These are phyloP conservation scores for Umbelopsis sp. DNA, from an alignment of 371 early-diverging fungal species.

Conservation along the genomic window DNA sequence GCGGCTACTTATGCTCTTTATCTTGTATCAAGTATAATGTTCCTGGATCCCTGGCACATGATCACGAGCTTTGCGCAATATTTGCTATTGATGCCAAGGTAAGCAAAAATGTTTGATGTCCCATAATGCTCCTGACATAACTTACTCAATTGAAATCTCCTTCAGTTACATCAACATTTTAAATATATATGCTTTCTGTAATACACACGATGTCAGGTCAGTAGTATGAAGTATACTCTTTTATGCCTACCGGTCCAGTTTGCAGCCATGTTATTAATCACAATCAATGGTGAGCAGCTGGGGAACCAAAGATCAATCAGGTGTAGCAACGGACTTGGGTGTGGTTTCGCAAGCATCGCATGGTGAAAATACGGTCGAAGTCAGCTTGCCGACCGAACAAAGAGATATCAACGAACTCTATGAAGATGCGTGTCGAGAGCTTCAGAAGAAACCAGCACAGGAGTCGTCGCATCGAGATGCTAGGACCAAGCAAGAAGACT, in stretches of 20 bases:
- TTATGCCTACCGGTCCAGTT: not conserved
- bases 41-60: constrained; percentile 96
- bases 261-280: not conserved
- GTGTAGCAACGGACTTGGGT: constrained; percentile 48
- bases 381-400: constrained; percentile 64
- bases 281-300: constrained; percentile 46
- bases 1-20: constrained; percentile 86
- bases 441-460: constrained; percentile 37
- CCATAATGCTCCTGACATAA: too few species aligned
- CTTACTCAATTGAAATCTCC: not conserved
- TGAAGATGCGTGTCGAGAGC: constrained; percentile 61
- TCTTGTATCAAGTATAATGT: constrained; percentile 70
- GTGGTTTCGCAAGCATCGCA: constrained; percentile 48
- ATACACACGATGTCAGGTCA: constrained; percentile 85
- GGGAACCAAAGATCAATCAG: constrained; percentile 92
- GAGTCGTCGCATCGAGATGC: constrained; percentile 62
- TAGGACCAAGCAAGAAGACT: constrained; percentile 84
- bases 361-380: constrained; percentile 44
- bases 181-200: constrained; percentile 93
- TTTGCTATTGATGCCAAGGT: constrained; percentile 76
- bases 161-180: constrained; percentile 78
- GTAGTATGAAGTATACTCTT: not conserved
- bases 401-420: constrained; percentile 71
- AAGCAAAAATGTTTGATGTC: constrained; percentile 27
- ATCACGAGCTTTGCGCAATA: constrained; percentile 88